A percentile compares a stretch with the other conserved stretches of the same genome.
Conservation (phyloP, 768 basidiomycete species). For the Rubroboletus satanas region DNA sequence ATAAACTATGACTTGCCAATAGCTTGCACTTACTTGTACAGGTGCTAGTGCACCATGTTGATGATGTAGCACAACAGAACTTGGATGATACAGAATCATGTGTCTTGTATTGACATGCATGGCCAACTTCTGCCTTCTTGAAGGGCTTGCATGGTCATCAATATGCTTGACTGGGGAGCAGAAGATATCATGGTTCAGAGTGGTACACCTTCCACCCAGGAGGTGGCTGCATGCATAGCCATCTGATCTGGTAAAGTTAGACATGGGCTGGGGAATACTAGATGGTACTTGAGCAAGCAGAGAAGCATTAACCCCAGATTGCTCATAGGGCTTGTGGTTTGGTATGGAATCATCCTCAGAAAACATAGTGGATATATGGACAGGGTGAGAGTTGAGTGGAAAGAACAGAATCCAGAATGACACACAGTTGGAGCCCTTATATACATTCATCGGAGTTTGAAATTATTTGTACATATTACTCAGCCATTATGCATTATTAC, state of each 20-base stretch:
- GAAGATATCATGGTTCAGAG: background rate
- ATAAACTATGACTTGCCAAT: accelerated
- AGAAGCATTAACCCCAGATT: background rate
- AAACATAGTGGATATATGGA: conserved; percentile 8
- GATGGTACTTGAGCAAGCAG: background rate
- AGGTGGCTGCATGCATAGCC: background rate
- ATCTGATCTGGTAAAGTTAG: background rate
- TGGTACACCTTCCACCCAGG: conserved; percentile 3
- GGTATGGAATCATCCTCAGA: background rate
- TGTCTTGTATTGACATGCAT: conserved; percentile 22
- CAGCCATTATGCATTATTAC: background rate
- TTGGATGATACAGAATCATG: background rate
- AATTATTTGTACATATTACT: conserved; percentile 1
- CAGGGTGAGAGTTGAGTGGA: background rate
- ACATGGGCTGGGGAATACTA: background rate
- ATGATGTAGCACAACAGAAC: background rate
- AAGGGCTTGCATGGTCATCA: background rate
- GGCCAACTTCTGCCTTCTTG: conserved; percentile 8
- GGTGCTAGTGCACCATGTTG: background rate
- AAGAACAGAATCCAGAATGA: background rate
- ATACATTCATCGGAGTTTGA: conserved; percentile 17
- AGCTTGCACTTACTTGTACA: conserved; percentile 9
- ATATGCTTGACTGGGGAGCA: background rate
- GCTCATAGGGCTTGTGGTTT: background rate
- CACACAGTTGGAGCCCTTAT: conserved; percentile 3